Evolutionary conservation across 805 yeast genomes (phyloP), one percentile per base, ranked within the genome.

Genomic region (Saccharomycopsis oosterbeekiorum): DNA sequence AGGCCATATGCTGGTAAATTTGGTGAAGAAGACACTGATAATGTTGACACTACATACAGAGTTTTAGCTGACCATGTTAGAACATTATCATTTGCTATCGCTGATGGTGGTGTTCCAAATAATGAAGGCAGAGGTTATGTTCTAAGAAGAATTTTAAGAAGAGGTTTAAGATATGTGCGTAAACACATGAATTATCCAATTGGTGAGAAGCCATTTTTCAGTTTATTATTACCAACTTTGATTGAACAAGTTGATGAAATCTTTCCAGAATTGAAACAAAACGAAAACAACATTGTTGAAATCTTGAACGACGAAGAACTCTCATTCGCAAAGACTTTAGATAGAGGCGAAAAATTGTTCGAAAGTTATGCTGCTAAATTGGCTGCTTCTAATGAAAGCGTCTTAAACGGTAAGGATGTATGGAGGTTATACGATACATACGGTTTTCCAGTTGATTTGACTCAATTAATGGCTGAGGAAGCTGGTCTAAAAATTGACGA

Each of bases 121-220:
- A 94, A 92, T 71, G 99, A 94, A 72, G 99, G 99, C 69, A 87
- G 99, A 77, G 99, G 99, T 69, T 94, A 94, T 71, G 99, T 94
- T 54, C 78, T 94, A 73, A 86, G 99, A 78, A 88, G 99, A 79
- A 92, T 94, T 68, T 79, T 94, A 70, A 88, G 99, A 80, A 88
- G 99, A 80, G 99, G 99, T 70, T 89, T 97, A 47, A 87, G 99
- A 75, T 94, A 89, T 70, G 97, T 87, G 55, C 87, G 98, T 75
- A 94, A 94, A 77, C 92, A 94, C 78, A 85, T 94, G 88, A 85
- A 89, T 75, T 93, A 89, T 70, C 97, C 97, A 65, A 90, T 93
- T 68, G 98, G 99, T 60, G 82, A 86, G 63, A 62, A 64, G 36
- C 66, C 66, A 51, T 94, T 94, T 76, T 94, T 94, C 78, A 89